Conservation (phyloP, 2,329 filamentous ascomycete species). For the Microsporum ferrugineum region DNA sequence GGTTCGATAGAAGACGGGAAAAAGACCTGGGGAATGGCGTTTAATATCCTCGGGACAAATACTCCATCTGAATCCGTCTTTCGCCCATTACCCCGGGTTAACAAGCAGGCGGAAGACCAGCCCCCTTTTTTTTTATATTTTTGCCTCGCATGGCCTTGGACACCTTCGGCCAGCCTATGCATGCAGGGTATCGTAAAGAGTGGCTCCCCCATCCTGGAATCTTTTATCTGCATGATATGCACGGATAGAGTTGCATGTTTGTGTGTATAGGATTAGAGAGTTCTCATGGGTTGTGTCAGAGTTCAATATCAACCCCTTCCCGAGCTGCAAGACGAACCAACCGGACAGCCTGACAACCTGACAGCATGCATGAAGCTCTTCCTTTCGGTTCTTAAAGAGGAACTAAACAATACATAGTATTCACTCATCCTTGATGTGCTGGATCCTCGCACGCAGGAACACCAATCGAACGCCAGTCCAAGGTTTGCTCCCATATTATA, state of each 20-base stretch:
- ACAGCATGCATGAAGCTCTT: neutral
- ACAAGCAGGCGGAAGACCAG: neutral
- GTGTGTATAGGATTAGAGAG: neutral
- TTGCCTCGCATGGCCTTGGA: neutral
- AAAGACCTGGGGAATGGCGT: neutral
- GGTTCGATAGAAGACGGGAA: neutral
- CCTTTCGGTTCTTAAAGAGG: neutral
- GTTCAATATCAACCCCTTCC: neutral
- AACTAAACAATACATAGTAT: neutral
- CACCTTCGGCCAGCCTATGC: neutral
- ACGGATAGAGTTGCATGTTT: neutral
- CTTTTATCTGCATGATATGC: neutral
- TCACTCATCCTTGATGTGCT: neutral
- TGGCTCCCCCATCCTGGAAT: neutral
- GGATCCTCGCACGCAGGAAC: neutral
- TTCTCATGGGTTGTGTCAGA: neutral
- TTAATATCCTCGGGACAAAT: neutral
- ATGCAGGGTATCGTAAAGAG: neutral
- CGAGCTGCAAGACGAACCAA: neutral
- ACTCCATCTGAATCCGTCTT: neutral
- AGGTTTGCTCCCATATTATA: neutral
- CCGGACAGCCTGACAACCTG: neutral
- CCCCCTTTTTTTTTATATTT: neutral
- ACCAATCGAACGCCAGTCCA: neutral
- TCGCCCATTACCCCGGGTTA: neutral